A percentile compares a stretch with the other conserved stretches of the same genome.
Evolutionary conservation across 192 early-diverging fungal genomes (phyloP).

Genomic region (Podila horticola): DNA sequence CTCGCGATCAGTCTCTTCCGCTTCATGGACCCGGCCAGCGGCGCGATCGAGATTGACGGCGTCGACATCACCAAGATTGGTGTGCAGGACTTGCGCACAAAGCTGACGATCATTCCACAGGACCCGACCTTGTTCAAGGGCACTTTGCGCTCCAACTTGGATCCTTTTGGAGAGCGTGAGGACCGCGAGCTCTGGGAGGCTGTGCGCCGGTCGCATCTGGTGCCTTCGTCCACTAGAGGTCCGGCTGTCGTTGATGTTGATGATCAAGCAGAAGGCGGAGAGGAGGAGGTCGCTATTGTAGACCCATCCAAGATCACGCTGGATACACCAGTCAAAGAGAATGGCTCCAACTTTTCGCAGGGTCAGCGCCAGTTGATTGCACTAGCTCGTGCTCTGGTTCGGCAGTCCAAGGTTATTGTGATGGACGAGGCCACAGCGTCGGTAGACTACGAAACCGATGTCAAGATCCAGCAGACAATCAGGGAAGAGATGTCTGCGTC

Average conservation of each 20-base stretch:
- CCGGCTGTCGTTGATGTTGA: not conserved
- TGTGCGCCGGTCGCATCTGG: slow-evolving; percentile 69
- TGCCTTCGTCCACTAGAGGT: slow-evolving; percentile 16
- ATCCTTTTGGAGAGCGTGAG: slow-evolving; percentile 83
- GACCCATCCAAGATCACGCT: slow-evolving; percentile 57
- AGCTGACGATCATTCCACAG: slow-evolving; percentile 78
- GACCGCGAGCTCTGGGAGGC: slow-evolving; percentile 66
- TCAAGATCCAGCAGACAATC: slow-evolving; percentile 85
- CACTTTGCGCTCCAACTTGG: slow-evolving; percentile 80
- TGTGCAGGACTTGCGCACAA: slow-evolving; percentile 59
- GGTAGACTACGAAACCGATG: slow-evolving; percentile 88
- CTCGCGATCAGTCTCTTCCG: slow-evolving; percentile 67
- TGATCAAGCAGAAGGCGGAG: not conserved
- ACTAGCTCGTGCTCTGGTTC: slow-evolving; percentile 76
- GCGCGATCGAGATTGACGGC: slow-evolving; percentile 62
- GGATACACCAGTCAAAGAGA: slow-evolving; percentile 79
- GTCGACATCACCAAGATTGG: slow-evolving; percentile 66
- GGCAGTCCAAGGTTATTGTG: slow-evolving; percentile 71
- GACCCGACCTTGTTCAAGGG: slow-evolving; percentile 82
- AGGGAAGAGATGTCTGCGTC: slow-evolving; percentile 73
- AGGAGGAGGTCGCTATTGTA: slow-evolving; percentile 12
- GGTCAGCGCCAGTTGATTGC: slow-evolving; percentile 80
- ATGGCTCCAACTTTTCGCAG: slow-evolving; percentile 78
- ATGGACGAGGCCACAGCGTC: slow-evolving; percentile 94
- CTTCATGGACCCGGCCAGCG: slow-evolving; percentile 60